These are phyloP conservation scores for Chiua virens DNA, from an alignment of 768 basidiomycete species.

Conservation along the genomic window DNA sequence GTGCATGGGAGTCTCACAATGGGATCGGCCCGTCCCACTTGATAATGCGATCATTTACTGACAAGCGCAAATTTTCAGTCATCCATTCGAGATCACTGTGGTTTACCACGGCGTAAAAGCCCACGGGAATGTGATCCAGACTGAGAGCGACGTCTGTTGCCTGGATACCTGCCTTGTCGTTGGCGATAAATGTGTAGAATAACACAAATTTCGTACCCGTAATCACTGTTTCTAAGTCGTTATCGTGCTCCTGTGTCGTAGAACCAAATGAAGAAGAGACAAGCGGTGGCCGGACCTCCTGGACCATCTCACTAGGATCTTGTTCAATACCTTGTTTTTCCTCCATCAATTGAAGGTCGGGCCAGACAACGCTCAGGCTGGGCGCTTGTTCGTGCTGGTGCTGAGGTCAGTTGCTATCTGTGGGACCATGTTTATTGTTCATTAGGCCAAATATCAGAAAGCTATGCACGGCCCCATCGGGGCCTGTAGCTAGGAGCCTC, in stretches of 20 bases:
- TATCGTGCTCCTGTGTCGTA: neutral
- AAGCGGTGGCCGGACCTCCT: neutral
- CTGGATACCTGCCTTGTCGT: neutral
- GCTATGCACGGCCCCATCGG: no score
- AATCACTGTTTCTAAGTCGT: neutral
- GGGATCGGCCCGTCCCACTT: slow-evolving; percentile 4
- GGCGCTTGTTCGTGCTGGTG: neutral
- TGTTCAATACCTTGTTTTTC: neutral
- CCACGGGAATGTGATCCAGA: slow-evolving; percentile 1
- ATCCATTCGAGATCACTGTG: slow-evolving; percentile 2
- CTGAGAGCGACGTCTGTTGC: neutral
- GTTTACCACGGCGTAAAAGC: neutral
- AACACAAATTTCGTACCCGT: neutral
- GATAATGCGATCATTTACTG: neutral
- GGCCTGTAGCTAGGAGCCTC: no score
- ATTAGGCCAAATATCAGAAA: no score
- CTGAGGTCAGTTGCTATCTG: no score
- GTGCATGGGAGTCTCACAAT: neutral
- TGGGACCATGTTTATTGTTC: no score
- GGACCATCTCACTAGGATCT: neutral
- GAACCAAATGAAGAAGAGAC: neutral
- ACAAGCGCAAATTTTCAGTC: neutral
- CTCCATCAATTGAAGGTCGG: neutral
- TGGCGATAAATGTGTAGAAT: neutral
- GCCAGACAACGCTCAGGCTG: no score